Evolutionary conservation across 1,139 yeast species (phyloP).

Genomic region (Dujonia santamariae): DNA sequence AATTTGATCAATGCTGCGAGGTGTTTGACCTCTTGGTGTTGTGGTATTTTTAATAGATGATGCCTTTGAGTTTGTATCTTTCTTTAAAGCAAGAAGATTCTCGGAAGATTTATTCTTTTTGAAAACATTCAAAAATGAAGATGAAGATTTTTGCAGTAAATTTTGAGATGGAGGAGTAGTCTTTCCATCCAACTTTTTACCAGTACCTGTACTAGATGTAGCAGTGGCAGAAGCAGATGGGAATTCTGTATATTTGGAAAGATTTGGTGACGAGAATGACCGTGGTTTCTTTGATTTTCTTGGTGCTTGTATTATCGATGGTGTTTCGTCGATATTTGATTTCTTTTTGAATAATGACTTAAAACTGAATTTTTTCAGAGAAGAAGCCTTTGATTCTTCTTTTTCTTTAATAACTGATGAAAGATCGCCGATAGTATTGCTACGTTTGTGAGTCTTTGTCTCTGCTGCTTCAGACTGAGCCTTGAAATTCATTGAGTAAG

Average conservation of each 20-base stretch:
- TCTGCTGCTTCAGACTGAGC: neutral
- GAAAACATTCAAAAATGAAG: conserved; percentile 20
- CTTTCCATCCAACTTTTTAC: too few relatives aligned
- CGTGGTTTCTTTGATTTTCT: conserved; percentile 20
- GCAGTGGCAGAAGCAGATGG: conserved; percentile 4
- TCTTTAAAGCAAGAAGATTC: conserved; percentile 13
- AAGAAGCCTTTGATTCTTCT: conserved; percentile 1
- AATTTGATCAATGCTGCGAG: conserved; percentile 1
- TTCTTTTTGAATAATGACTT: conserved; percentile 36
- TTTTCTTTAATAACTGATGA: conserved; percentile 13
- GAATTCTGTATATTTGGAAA: conserved; percentile 10
- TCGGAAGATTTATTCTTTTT: conserved; percentile 24
- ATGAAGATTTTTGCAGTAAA: conserved; percentile 9
- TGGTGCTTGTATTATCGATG: too few relatives aligned
- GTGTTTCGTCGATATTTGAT: conserved; percentile 15
- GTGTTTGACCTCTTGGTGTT: neutral
- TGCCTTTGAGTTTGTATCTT: neutral
- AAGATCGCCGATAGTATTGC: conserved; percentile 20
- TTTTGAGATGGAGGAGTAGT: conserved; percentile 12
- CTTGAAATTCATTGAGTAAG: conserved; percentile 6
- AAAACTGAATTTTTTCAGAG: conserved; percentile 36
- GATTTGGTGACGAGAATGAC: conserved; percentile 31
- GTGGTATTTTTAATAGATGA: neutral
- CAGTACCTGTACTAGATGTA: neutral
- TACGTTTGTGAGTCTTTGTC: conserved; percentile 5